A percentile compares a stretch with the other conserved stretches of the same genome.
phyloP scores from a whole-genome alignment of 2,329 filamentous ascomycete genomes.

The Penicillium sp. region DNA sequence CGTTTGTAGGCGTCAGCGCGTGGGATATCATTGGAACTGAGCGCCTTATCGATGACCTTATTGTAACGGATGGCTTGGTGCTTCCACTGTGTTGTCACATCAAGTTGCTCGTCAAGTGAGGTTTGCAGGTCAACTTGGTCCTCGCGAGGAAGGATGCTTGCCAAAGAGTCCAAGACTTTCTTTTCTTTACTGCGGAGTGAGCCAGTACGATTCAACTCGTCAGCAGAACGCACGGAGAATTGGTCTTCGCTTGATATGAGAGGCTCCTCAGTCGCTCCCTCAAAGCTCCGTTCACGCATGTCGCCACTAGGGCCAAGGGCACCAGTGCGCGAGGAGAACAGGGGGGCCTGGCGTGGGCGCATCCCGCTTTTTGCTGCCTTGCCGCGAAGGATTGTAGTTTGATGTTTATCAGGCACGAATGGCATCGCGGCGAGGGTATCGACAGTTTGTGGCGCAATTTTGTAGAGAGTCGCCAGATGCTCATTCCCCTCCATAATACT shows the following conservation, averaged over 20 bases:
- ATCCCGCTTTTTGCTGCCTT: slow-evolving; percentile 17
- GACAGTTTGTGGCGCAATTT: slow-evolving; percentile 38
- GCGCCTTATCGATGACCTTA: neutral
- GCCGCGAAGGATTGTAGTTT: slow-evolving; percentile 41
- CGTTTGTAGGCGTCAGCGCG: neutral
- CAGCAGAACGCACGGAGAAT: neutral
- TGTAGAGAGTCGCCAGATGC: slow-evolving; percentile 30
- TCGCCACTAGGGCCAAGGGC: slow-evolving; percentile 4
- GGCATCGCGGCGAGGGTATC: slow-evolving; percentile 39
- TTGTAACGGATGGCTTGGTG: neutral
- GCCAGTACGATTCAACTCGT: neutral
- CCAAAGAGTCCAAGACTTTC: neutral
- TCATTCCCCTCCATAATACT: slow-evolving; percentile 35
- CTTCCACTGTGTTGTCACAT: neutral
- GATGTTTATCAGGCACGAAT: slow-evolving; percentile 40
- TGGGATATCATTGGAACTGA: neutral
- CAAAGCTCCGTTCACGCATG: neutral
- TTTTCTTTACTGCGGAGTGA: neutral
- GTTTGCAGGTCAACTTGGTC: slow-evolving; percentile 11
- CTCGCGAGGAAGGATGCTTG: slow-evolving; percentile 6
- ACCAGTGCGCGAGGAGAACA: slow-evolving; percentile 8
- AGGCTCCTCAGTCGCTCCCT: neutral
- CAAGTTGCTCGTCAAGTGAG: neutral
- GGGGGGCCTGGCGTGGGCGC: neutral
- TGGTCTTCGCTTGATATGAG: neutral